phyloP scores from a whole-genome alignment of 202 grass and related monocot genomes.

The Cymbopogon flexuosus region DNA sequence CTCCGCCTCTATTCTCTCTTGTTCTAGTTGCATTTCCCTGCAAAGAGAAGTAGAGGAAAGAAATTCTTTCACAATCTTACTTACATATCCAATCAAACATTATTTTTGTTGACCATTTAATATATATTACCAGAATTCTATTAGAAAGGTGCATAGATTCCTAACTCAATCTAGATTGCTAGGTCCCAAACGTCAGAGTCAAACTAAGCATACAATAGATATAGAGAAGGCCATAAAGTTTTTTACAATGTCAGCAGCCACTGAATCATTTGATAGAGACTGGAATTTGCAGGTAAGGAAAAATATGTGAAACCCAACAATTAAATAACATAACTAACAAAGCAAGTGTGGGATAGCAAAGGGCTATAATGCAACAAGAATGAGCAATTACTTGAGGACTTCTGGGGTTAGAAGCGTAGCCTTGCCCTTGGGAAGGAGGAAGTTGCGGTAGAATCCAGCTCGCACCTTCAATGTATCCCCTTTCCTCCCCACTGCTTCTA shows the following conservation, averaged over 20 bases:
- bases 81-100: not conserved
- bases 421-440: slow-evolving; percentile 75
- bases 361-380: not conserved
- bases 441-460: slow-evolving; percentile 91
- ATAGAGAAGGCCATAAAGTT: not conserved
- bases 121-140: not conserved
- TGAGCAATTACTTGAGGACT: slow-evolving; percentile 68
- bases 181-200: not conserved
- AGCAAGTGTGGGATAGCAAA: not conserved
- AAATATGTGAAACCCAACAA: not conserved
- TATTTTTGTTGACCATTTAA: not conserved
- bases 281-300: not conserved
- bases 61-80: not conserved
- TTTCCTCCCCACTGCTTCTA: slow-evolving; percentile 55
- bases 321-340: not conserved
- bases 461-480: slow-evolving; percentile 70
- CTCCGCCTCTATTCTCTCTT: slow-evolving; percentile 87
- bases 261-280: not conserved
- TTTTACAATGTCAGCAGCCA: not conserved
- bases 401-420: slow-evolving; percentile 66
- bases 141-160: not conserved
- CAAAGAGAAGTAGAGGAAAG: slow-evolving; percentile 12
- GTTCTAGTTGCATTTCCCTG: slow-evolving; percentile 88
- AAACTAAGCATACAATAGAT: not conserved
- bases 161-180: not conserved